These are phyloP conservation scores for Nicotiana undulata DNA, from an alignment of 257 asterid genomes.

Conservation along the genomic window DNA sequence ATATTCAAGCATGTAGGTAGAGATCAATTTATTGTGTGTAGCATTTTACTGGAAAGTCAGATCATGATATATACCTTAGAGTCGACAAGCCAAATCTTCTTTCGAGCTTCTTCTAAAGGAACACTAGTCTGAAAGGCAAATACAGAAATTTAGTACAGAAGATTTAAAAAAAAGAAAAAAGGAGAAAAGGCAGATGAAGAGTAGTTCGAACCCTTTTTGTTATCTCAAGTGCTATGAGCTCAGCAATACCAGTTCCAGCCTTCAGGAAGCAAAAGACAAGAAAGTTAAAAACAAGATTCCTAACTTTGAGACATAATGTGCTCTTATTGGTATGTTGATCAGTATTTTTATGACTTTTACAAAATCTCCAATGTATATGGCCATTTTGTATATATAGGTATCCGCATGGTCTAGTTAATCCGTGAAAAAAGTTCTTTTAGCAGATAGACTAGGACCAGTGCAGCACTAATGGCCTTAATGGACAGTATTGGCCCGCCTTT, in stretches of 20 bases:
- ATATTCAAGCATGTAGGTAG: neutral
- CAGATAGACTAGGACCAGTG: neutral
- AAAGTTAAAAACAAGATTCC: constrained; percentile 13
- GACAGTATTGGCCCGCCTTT: neutral
- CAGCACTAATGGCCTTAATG: neutral
- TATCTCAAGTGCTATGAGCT: constrained; percentile 84
- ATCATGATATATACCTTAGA: constrained; percentile 49
- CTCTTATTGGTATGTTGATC: neutral
- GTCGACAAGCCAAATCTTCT: constrained; percentile 92
- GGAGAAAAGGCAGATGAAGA: constrained; percentile 5
- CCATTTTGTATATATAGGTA: neutral
- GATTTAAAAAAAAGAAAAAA: constrained; percentile 1
- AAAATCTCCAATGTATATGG: neutral
- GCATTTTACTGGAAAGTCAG: neutral
- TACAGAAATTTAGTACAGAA: constrained; percentile 5
- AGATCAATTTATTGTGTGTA: neutral
- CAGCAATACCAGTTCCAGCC: constrained; percentile 99
- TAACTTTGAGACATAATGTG: neutral
- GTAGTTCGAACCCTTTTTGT: constrained; percentile 50
- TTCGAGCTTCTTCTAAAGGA: constrained; percentile 63
- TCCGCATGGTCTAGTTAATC: neutral
- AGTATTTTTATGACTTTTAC: neutral
- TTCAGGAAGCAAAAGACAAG: constrained; percentile 25
- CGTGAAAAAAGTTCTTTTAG: neutral
- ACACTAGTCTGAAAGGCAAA: constrained; percentile 37